Base-by-base conservation (phyloP, 306 rosid genomes). In the Medicago lupulina region DNA sequence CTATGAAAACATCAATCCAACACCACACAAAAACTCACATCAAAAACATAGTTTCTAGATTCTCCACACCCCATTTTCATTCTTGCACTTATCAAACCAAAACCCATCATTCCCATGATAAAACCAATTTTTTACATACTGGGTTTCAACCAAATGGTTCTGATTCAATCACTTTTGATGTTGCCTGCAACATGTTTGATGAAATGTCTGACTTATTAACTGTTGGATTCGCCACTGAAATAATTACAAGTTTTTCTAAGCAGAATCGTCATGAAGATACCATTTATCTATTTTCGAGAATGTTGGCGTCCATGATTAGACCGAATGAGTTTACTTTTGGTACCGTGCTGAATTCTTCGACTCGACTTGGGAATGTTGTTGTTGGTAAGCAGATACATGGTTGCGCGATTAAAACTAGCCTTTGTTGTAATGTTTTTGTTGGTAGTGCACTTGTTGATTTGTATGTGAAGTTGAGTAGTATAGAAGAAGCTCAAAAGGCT, bases 291-390 rank as follows among this genome's bases (percentile, higher is more conserved):
- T 91, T 94, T 75, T 82, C 90, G 6, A 82, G 84, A 61, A 90
- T 94, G 91, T 79, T 91, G 71, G 83, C 67, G 5, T 85, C 85
- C 0, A 78, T 39, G 44, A 76, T 85, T 31, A 85, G 85, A 54
- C 98, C 98, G 25, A 91, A 86, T 13, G 94, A 88, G 80, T 91
- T 83, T 79, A 93, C 97, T 5, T 91, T 91, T 75, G 92, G 94
- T 46, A 89, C 96, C 25, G 80, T 89, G 77, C 44, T 86, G 83
- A 89, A 79, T 64, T 88, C 97, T 7, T 86, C 86, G 1, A 89
- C 89, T 49, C 75, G 74, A 5, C 65, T 82, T 8, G 47, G 85
- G 60, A 82, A 82, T 50, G 75, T 85, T 76, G 38, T 11, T 13
- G 31, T 79, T 51, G 98, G 93, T 19, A 88, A 82, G 85, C 91